Base-by-base conservation (phyloP, 2,329 filamentous ascomycete species). In the Paecilomyces sp. region DNA sequence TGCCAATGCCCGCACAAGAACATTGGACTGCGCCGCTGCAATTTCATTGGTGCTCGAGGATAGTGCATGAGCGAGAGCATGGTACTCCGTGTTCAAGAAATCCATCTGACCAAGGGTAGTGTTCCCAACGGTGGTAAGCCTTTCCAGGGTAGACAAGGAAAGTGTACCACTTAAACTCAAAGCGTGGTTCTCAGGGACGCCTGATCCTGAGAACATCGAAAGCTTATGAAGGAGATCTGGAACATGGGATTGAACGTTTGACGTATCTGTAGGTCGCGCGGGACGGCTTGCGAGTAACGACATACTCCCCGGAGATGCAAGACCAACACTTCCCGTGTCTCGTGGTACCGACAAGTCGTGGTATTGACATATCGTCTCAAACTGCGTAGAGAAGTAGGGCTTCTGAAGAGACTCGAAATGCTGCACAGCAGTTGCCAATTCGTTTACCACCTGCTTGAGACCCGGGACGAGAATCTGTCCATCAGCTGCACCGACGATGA, bases 41-140 rank as follows among this genome's bases (percentile, higher is more conserved):
- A 88, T 72, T 28, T 83, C 74, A 33, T 74, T 67, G 58, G 80
- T 81, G 60, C 84, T 78, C 36, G 74, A 69, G 55, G 82, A 74
- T 28, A 89, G 66, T 59, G 85, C 81, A 53, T 79, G 79, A 9
- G 84, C 84, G 61, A 90, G 76, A 2, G 83, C 76, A 8, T 85
- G 85, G 56, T 90, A 74, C 67, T 91, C 88, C 1, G 79, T 77
- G 70, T 89, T 86, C 0, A 91, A 77, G 18, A 88, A 78, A 53
- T 83, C 79, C 55, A 91, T 75, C 51, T 85, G 84, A 54, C 81
- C 81, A 47, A 91, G 75, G 54, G 77, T 82, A 0, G 87, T 83
- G 25, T 80, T 76, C 12, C 76, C 74, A 18, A 86, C 71, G 1
- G 72, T 74, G 56, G 81, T 76, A 54, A 88, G 72, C 64, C 82